These are phyloP conservation scores for Pythium aquatile DNA, from an alignment of 352 stramenopile species.

Conservation along the genomic window DNA sequence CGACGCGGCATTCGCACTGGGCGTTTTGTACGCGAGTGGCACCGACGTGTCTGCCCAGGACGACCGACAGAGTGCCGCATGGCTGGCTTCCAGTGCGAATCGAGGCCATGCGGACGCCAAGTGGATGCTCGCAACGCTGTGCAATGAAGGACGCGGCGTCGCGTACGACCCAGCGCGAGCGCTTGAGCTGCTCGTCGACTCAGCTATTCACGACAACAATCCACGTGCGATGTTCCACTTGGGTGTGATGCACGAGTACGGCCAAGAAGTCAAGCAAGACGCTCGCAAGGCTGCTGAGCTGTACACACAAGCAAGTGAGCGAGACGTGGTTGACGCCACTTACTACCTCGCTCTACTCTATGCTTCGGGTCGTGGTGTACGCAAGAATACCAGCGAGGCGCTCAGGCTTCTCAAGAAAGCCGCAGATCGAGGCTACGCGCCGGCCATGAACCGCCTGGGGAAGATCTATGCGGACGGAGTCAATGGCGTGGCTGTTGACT, in stretches of 20 bases:
- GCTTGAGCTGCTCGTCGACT: slow-evolving; percentile 16
- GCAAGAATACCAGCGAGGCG: slow-evolving; percentile 35
- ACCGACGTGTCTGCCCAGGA: slow-evolving; percentile 4
- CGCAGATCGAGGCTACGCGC: slow-evolving; percentile 34
- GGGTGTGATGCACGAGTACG: slow-evolving; percentile 32
- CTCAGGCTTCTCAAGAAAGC: slow-evolving; percentile 40
- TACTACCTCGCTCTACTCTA: slow-evolving; percentile 62
- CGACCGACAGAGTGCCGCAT: slow-evolving; percentile 17
- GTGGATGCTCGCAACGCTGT: slow-evolving; percentile 27
- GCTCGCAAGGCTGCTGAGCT: slow-evolving; percentile 15
- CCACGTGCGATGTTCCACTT: slow-evolving; percentile 26
- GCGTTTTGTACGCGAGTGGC: slow-evolving; percentile 21
- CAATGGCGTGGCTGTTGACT: slow-evolving; percentile 30
- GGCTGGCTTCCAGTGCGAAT: slow-evolving; percentile 22
- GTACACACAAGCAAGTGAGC: slow-evolving; percentile 21
- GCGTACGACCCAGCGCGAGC: slow-evolving; percentile 8
- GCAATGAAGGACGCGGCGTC: slow-evolving; percentile 26
- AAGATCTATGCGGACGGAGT: slow-evolving; percentile 46
- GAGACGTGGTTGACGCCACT: slow-evolving; percentile 38
- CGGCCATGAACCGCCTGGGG: slow-evolving; percentile 52
- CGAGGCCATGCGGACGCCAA: slow-evolving; percentile 25
- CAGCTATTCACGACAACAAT: slow-evolving; percentile 1
- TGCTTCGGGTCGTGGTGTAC: slow-evolving; percentile 41
- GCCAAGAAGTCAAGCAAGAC: slow-evolving; percentile 18
- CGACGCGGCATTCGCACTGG: slow-evolving; percentile 30